phyloP scores from a whole-genome alignment of 108 stramenopile genomes.

The Aurantiochytrium sp. region DNA sequence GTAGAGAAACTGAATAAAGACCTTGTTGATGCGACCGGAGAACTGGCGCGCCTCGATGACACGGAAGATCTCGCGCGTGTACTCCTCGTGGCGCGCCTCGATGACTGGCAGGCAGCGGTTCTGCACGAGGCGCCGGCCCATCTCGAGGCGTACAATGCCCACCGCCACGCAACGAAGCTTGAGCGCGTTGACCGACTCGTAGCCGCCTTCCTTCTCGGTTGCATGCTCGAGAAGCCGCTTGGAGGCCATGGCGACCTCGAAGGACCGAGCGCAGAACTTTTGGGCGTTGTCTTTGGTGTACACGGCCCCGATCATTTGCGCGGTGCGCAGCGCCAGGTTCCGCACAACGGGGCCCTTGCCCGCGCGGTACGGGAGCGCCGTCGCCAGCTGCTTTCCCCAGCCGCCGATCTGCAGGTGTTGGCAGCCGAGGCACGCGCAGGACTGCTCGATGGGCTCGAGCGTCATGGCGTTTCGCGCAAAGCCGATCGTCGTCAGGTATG shows the following conservation, averaged over 20 bases:
- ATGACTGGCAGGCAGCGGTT: not conserved
- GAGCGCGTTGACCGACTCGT: not conserved
- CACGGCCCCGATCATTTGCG: not conserved
- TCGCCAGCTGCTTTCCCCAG: not conserved
- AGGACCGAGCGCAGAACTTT: not conserved
- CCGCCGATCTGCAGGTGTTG: not conserved
- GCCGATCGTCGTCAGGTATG: not conserved
- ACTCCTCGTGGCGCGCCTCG: not conserved
- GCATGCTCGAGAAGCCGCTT: not conserved
- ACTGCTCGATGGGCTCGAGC: not conserved
- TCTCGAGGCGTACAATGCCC: not conserved
- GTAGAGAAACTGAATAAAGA: not conserved
- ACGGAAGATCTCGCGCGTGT: not conserved
- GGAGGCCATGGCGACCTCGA: not conserved
- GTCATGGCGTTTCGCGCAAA: not conserved
- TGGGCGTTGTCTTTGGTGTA: not conserved
- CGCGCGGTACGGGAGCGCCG: not conserved
- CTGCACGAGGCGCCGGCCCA: not conserved
- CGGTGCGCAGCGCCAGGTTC: not conserved
- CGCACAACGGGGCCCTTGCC: not conserved
- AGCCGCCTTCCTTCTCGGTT: not conserved
- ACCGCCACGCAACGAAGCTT: not conserved
- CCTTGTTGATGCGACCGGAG: not conserved
- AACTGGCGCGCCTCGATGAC: not conserved
- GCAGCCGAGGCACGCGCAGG: not conserved